Base-by-base conservation (phyloP, 2,329 filamentous ascomycete genomes). In the Fusarium austroafricanum region DNA sequence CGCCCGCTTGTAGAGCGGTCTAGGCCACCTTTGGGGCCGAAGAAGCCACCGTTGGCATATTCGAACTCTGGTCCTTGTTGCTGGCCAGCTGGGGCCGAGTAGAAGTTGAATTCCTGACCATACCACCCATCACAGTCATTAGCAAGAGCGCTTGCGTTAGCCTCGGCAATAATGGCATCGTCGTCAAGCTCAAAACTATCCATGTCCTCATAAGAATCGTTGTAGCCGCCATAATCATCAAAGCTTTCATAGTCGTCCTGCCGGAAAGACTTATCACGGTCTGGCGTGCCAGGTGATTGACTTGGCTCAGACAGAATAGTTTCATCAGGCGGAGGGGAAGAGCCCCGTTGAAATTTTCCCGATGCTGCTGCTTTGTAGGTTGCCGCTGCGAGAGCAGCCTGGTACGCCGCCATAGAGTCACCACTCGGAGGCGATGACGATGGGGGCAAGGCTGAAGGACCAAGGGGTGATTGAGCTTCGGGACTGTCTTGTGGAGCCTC, bases 31-130 rank as follows among this genome's bases (percentile, higher is more conserved):
- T 90, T 89, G 1, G 92, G 88, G 2, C 93, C 93, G 75, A 98
- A 98, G 79, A 93, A 97, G 20, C 96, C 96, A 28, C 96, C 96
- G 71, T 93, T 92, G 15, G 89, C 86, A 71, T 91, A 92, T 55
- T 91, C 82, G 38, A 84, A 85, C 10, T 81, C 76, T 29, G 80
- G 82, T 20, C 83, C 83, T 45, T 83, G 77, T 38, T 78, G 79
- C 12, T 80, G 77, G 17, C 76, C 76, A 7, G 80, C 70, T 1
- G 87, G 86, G 2, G 84, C 83, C 2, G 94, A 93, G 77, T 97
- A 99, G 78, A 99, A 99, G 1, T 94, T 94, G 75, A 99, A 99
- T 77, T 99, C 96, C 71, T 94, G 91, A 0, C 96, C 96, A 75
- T 99, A 99, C 82, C 96, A 96, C 1, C 93, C 95, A 67, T 97